phyloP scores from a whole-genome alignment of 2,329 filamentous ascomycete genomes.

The Fusarium nygamai region DNA sequence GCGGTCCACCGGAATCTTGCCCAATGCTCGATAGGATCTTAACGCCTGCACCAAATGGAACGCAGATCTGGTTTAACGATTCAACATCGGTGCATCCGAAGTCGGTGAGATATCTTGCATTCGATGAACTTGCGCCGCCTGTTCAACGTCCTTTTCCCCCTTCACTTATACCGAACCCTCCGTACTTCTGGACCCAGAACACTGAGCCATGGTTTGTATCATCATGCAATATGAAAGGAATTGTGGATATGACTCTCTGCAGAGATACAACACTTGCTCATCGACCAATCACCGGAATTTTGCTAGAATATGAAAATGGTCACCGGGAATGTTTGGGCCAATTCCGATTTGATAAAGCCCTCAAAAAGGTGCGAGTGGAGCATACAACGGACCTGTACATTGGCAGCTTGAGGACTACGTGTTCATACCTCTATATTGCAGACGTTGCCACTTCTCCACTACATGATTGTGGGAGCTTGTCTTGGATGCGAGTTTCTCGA shows the following conservation, averaged over 20 bases:
- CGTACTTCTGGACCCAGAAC: constrained; percentile 7
- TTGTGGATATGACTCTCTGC: constrained; percentile 12
- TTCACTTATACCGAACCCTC: constrained; percentile 7
- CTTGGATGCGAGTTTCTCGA: constrained; percentile 11
- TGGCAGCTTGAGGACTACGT: constrained; percentile 11
- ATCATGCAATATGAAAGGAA: constrained; percentile 12
- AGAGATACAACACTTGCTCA: constrained; percentile 5
- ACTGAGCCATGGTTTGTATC: constrained; percentile 15
- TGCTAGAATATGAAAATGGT: constrained; percentile 13
- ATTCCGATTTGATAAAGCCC: constrained; percentile 11
- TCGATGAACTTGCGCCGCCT: background rate
- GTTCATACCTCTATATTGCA: constrained; percentile 16
- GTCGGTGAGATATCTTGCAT: constrained; percentile 6
- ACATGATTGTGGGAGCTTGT: background rate
- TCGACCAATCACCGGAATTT: background rate
- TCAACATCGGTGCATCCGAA: background rate
- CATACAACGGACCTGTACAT: background rate
- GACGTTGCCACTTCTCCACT: background rate
- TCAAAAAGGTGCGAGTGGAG: background rate
- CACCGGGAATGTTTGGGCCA: constrained; percentile 18
- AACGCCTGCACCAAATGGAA: background rate
- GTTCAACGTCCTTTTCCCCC: background rate
- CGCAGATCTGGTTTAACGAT: constrained; percentile 6
- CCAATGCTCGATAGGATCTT: background rate
- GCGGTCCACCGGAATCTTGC: constrained; percentile 16